phyloP scores from a whole-genome alignment of 2,329 filamentous ascomycete species.

The Lachnellula willkommii region DNA sequence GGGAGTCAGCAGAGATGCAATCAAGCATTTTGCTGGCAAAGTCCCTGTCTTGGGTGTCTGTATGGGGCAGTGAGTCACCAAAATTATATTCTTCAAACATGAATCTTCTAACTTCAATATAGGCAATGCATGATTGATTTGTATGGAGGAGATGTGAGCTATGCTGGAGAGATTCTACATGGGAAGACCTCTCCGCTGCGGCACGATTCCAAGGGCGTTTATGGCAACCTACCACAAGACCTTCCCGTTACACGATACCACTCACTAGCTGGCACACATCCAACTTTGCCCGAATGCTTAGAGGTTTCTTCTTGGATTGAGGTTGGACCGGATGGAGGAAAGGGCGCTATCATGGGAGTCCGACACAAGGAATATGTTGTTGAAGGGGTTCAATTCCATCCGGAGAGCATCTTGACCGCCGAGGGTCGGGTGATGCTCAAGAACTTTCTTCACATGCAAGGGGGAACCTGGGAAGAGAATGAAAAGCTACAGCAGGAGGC shows the following conservation, averaged over 20 bases:
- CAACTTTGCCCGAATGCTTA: constrained; percentile 77
- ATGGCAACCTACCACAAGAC: constrained; percentile 70
- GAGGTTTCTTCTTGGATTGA: constrained; percentile 89
- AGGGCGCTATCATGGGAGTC: constrained; percentile 92
- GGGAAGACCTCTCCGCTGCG: constrained; percentile 90
- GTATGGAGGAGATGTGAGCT: constrained; percentile 85
- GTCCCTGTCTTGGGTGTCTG: constrained; percentile 96
- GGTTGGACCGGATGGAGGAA: constrained; percentile 65
- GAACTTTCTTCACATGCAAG: constrained; percentile 84
- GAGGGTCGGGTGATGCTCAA: constrained; percentile 83
- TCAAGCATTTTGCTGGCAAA: constrained; percentile 86
- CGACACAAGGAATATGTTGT: constrained; percentile 85
- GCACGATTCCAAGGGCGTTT: constrained; percentile 90
- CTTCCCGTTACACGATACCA: constrained; percentile 93
- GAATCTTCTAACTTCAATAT: constrained; percentile 11
- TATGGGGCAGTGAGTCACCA: constrained; percentile 76
- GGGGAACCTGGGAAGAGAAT: constrained; percentile 88
- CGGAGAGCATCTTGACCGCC: constrained; percentile 91
- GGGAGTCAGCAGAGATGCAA: constrained; percentile 87
- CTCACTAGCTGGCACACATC: constrained; percentile 86
- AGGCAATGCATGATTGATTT: constrained; percentile 94
- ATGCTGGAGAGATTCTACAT: constrained; percentile 92
- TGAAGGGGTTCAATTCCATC: constrained; percentile 98
- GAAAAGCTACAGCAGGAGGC: constrained; percentile 47
- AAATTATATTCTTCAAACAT: background rate